Base-by-base conservation (phyloP, 1,139 yeast species). In the Yamadazyma sp. region DNA sequence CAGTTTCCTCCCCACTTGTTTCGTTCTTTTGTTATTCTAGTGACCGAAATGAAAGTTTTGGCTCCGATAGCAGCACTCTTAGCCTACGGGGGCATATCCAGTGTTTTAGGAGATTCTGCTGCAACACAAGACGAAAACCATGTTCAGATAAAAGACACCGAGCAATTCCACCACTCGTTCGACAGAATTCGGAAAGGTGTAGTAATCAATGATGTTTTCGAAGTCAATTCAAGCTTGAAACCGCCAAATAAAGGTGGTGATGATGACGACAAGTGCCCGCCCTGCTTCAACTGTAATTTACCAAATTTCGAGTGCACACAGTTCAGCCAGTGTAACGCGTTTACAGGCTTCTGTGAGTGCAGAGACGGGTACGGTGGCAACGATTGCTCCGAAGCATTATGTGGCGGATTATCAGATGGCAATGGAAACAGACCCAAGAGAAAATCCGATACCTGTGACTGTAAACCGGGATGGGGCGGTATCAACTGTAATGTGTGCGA, bases 251-350 rank as follows among this genome's bases (percentile, higher is more conserved):
- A 40, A 32, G 41, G 39, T 2, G 36, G 33, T 3, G 42, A 36
- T n/a, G 54, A 43, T 10, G 50, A 50, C n/a, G 83, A 69, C 17
- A 63, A 73, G 40, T 84, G 92, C 51, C 92, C 94, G 0, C 94
- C 92, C 0, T 83, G 96, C 56, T 92, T 92, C 76, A 92, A 92
- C 61, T 92, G 98, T 66, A 85, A 88, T 71, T 73, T 89, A 12
- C 96, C 97, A 8, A 86, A 89, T 46, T 89, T 87, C 55, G 84
- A 82, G 47, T 92, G 98, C 62, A 81, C 87, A 41, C 98, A 92
- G 55, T 92, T 83, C 58, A 89, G 96, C 22, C 66, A 64, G 20
- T 92, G 98, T 67, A 87, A 92, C 58, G 77, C 85, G 33, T 87
- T 73, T 61, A 86, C 94, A 2, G 98, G 98, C 1, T 76, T 82